A percentile compares a stretch with the other conserved stretches of the same genome.
Conservation (phyloP, 768 basidiomycete species). For the Pulveroboletus ravenelii region DNA sequence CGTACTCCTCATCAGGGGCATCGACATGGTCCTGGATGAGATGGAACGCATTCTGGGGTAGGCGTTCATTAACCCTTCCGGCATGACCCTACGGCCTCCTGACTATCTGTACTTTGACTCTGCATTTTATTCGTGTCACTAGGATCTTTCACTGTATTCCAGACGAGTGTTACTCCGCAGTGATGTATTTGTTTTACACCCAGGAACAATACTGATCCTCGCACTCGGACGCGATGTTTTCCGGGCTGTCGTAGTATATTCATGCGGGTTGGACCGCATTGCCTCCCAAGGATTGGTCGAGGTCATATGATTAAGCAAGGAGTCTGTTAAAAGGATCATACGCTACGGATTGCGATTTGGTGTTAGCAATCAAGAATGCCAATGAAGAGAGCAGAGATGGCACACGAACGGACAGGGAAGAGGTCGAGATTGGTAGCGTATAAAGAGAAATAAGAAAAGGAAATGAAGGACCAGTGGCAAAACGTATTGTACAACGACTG, state of each 20-base stretch:
- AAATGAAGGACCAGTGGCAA: slow-evolving; percentile 7
- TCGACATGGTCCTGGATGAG: slow-evolving; percentile 59
- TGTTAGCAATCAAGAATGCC: neutral
- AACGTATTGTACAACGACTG: slow-evolving; percentile 20
- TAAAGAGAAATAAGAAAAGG: slow-evolving; percentile 34
- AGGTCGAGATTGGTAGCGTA: slow-evolving; percentile 7
- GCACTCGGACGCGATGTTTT: neutral
- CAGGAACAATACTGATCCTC: neutral
- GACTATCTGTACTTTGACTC: neutral
- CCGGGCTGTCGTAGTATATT: neutral
- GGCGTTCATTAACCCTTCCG: neutral
- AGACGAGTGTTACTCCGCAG: neutral
- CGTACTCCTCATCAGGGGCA: slow-evolving; percentile 54
- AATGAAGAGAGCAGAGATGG: slow-evolving; percentile 7
- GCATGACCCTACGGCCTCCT: neutral
- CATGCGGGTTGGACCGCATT: neutral
- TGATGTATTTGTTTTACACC: neutral
- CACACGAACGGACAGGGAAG: slow-evolving; percentile 6
- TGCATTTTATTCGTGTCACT: neutral
- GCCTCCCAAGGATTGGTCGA: neutral
- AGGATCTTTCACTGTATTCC: neutral
- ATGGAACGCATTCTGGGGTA: slow-evolving; percentile 53
- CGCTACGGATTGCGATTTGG: slow-evolving; percentile 7
- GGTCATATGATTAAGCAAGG: slow-evolving; percentile 14
- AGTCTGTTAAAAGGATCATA: slow-evolving; percentile 17